Conservation (phyloP, 139 green algal genomes). For the Ettlia oleoabundans region DNA sequence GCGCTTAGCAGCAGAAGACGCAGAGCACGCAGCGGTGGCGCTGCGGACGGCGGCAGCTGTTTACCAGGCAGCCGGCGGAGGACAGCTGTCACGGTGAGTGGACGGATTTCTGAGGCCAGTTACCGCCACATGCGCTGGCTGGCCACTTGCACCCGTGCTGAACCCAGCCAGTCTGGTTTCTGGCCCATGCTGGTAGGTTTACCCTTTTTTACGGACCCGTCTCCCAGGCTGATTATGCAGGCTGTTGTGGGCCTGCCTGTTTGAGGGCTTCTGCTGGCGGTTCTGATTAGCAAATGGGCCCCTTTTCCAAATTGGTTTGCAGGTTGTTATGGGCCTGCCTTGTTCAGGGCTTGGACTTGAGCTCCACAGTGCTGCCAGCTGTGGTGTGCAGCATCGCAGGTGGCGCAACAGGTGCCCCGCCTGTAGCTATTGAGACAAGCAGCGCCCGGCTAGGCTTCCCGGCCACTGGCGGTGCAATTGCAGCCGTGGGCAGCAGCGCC, state of each 20-base stretch:
- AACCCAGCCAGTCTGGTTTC: too few species aligned
- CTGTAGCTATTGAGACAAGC: too few species aligned
- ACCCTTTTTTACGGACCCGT: too few species aligned
- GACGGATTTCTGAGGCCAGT: too few species aligned
- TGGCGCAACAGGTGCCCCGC: too few species aligned
- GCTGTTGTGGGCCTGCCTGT: conserved; percentile 22
- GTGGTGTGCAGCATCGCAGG: conserved; percentile 3
- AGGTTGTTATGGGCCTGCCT: conserved; percentile 23
- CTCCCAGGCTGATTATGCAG: background rate
- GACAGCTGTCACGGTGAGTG: background rate
- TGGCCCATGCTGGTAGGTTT: too few species aligned
- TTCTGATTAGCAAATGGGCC: too few species aligned
- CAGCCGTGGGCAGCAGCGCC: background rate
- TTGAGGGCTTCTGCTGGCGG: too few species aligned
- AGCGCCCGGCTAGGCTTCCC: too few species aligned
- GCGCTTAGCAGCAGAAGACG: background rate
- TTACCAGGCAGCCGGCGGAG: background rate
- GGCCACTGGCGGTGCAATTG: background rate
- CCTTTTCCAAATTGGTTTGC: too few species aligned
- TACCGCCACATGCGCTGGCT: too few species aligned
- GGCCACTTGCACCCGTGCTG: too few species aligned
- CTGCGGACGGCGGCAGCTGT: background rate
- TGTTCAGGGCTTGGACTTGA: conserved; percentile 3
- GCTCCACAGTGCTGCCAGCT: conserved; percentile 8
- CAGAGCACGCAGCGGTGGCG: background rate